Percentiles rank a stretch among this genome's conserved stretches.
Evolutionary conservation across 768 basidiomycete species (phyloP).

Genomic region (Tylopilus sp.): DNA sequence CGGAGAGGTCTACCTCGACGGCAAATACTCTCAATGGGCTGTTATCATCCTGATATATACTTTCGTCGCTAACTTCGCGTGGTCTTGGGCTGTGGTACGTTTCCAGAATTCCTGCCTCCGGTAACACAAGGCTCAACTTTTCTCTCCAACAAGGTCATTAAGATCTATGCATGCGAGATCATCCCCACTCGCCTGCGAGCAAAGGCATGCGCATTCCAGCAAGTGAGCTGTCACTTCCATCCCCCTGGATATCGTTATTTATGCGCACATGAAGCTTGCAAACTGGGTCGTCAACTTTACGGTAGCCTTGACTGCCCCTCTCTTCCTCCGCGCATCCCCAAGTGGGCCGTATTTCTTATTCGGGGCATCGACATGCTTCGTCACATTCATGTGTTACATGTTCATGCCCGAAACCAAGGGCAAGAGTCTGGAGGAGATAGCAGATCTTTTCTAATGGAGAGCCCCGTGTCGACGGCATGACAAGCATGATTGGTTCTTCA

Average conservation of each 20-base stretch:
- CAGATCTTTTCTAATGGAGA: constrained; percentile 32
- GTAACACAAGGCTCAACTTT: background rate
- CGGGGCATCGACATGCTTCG: constrained; percentile 34
- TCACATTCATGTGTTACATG: constrained; percentile 36
- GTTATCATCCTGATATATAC: constrained; percentile 46
- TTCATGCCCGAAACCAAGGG: constrained; percentile 46
- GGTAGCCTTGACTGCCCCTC: constrained; percentile 44
- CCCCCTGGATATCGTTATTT: background rate
- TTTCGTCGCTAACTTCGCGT: constrained; percentile 41
- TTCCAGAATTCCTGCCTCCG: background rate
- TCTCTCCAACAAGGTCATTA: constrained; percentile 24
- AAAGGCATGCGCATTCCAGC: constrained; percentile 41
- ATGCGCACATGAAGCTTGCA: constrained; percentile 16
- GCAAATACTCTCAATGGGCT: constrained; percentile 31
- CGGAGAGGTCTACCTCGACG: constrained; percentile 21
- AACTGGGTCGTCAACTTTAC: constrained; percentile 38
- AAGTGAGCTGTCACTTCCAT: constrained; percentile 29
- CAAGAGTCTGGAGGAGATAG: constrained; percentile 41
- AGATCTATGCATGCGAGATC: constrained; percentile 44
- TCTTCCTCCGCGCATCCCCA: constrained; percentile 42
- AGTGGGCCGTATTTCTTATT: constrained; percentile 50
- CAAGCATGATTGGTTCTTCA: background rate
- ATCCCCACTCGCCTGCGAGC: constrained; percentile 46
- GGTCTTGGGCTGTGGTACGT: constrained; percentile 42
- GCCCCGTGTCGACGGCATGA: background rate